Percentiles rank a stretch among this genome's conserved stretches.
phyloP scores from a whole-genome alignment of 2,329 filamentous ascomycete species.

The Harringtonia aguacate region DNA sequence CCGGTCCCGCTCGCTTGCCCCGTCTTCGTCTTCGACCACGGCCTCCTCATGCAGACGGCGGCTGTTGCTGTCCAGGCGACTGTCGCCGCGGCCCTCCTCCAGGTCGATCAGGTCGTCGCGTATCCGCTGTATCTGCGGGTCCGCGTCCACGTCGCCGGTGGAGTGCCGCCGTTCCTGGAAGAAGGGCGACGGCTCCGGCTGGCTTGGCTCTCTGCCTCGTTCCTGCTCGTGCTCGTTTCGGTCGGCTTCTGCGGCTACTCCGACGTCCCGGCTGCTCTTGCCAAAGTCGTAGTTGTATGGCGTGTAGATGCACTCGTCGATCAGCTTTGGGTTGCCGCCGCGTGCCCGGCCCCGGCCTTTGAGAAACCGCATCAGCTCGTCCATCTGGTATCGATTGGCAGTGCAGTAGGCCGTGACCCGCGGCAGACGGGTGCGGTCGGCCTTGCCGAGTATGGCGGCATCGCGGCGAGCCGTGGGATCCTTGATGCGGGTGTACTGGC shows the following conservation, averaged over 20 bases:
- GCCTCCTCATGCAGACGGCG: constrained; percentile 20
- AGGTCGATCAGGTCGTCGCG: constrained; percentile 48
- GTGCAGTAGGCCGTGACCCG: constrained; percentile 96
- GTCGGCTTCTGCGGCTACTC: too few species aligned
- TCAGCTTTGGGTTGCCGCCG: constrained; percentile 78
- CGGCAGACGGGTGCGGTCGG: constrained; percentile 76
- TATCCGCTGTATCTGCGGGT: constrained; percentile 40
- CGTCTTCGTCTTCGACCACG: constrained; percentile 23
- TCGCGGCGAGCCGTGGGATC: constrained; percentile 88
- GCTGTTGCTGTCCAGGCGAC: constrained; percentile 7
- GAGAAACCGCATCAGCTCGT: constrained; percentile 79
- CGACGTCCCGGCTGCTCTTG: constrained; percentile 6
- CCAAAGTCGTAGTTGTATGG: constrained; percentile 62
- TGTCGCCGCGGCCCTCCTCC: constrained; percentile 22
- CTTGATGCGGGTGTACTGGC: constrained; percentile 95
- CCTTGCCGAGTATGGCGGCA: constrained; percentile 85
- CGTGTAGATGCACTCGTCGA: constrained; percentile 96
- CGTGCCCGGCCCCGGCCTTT: constrained; percentile 72
- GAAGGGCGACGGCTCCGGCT: constrained; percentile 23
- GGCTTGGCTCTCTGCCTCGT: constrained; percentile 15
- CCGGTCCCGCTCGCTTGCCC: not conserved
- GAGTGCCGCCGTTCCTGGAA: constrained; percentile 60
- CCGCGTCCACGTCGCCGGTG: constrained; percentile 60
- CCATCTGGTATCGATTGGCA: constrained; percentile 82
- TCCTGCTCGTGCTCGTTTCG: constrained; percentile 12